These are phyloP conservation scores for Nicotiana noctiflora DNA, from an alignment of 257 asterid species.

Conservation along the genomic window DNA sequence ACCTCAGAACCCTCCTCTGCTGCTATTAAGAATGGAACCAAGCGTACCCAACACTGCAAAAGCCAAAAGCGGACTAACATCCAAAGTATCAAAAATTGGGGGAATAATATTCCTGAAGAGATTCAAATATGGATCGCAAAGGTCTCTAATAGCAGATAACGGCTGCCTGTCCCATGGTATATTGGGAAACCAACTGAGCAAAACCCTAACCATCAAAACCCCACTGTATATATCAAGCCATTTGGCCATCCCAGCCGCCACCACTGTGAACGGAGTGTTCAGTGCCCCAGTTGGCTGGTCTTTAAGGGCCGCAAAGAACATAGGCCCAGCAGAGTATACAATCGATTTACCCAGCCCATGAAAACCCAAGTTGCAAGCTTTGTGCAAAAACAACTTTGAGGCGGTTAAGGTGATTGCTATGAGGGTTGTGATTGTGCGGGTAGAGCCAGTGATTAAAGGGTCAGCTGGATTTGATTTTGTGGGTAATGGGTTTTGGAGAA, in stretches of 20 bases:
- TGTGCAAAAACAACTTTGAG: slow-evolving; percentile 34
- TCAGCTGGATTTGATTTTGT: slow-evolving; percentile 4
- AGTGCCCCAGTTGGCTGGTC: slow-evolving; percentile 33
- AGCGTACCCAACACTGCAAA: slow-evolving; percentile 76
- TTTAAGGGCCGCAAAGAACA: slow-evolving; percentile 72
- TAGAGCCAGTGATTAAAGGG: slow-evolving; percentile 52
- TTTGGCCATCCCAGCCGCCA: slow-evolving; percentile 87
- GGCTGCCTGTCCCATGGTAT: slow-evolving; percentile 98
- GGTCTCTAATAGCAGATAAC: slow-evolving; percentile 75
- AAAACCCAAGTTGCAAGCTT: slow-evolving; percentile 26
- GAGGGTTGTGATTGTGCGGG: slow-evolving; percentile 65
- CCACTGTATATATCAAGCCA: slow-evolving; percentile 87
- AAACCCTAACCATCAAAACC: slow-evolving; percentile 80
- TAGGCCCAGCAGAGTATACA: slow-evolving; percentile 47
- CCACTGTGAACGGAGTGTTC: slow-evolving; percentile 84
- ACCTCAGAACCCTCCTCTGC: slow-evolving; percentile 39
- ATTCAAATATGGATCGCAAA: slow-evolving; percentile 92
- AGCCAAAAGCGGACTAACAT: slow-evolving; percentile 83
- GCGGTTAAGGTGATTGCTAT: slow-evolving; percentile 43
- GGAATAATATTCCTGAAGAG: slow-evolving; percentile 86
- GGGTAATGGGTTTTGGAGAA: neutral
- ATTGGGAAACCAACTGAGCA: slow-evolving; percentile 94
- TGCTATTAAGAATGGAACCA: slow-evolving; percentile 59
- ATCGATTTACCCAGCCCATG: slow-evolving; percentile 27
- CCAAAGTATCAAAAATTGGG: slow-evolving; percentile 70